These are phyloP conservation scores for Macrolepiota fuliginosa DNA, from an alignment of 768 basidiomycete species.

Conservation along the genomic window DNA sequence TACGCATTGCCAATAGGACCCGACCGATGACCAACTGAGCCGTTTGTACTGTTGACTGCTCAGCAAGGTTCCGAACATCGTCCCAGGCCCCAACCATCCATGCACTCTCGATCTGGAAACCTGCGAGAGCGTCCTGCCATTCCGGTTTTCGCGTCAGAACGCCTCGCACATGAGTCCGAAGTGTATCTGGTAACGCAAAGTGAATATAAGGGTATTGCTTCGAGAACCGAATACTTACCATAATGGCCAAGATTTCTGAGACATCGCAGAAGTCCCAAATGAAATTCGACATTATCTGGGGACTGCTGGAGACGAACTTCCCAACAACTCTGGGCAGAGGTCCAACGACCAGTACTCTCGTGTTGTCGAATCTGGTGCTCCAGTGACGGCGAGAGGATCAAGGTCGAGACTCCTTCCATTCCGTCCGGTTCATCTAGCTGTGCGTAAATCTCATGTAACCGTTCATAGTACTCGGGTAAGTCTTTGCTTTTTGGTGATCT, in stretches of 20 bases:
- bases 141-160: conserved; percentile 81
- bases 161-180: conserved; percentile 92
- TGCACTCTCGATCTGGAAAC: conserved; percentile 89
- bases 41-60: conserved; percentile 44
- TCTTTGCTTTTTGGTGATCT: conserved; percentile 40
- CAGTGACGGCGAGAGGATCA: conserved; percentile 84
- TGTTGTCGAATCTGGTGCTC: conserved; percentile 98
- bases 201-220: conserved; percentile 1
- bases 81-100: conserved; percentile 97
- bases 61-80: conserved; percentile 65
- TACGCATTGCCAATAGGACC: conserved; percentile 77
- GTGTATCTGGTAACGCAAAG: conserved; percentile 61
- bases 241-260: conserved; percentile 95
- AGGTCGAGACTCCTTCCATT: conserved; percentile 94
- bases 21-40: conserved; percentile 74
- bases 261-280: conserved; percentile 88
- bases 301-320: conserved; percentile 89
- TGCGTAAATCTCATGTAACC: conserved; percentile 93
- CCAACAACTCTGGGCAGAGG: conserved; percentile 99
- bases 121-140: conserved; percentile 75
- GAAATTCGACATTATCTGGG: conserved; percentile 85
- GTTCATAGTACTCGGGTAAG: conserved; percentile 77
- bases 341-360: conserved; percentile 96
- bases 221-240: conserved; percentile 51
- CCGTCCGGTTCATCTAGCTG: conserved; percentile 97